Conservation (phyloP, 495 filamentous ascomycete species). For the Rhypophila decipiens region DNA sequence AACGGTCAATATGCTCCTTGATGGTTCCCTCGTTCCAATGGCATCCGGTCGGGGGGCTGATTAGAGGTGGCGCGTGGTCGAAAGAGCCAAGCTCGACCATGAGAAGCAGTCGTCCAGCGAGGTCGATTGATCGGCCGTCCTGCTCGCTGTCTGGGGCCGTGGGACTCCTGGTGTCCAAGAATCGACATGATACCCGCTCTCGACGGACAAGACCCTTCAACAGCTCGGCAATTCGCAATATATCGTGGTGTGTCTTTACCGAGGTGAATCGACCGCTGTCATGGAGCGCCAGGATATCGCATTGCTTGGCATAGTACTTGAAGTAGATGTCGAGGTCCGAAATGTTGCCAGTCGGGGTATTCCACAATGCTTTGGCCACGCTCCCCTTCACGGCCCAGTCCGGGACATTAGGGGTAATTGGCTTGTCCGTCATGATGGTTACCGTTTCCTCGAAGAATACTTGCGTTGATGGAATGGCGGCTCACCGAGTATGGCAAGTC, state of each 20-base stretch:
- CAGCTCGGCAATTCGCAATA: background rate
- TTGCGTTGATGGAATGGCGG: background rate
- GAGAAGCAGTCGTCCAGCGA: constrained; percentile 2
- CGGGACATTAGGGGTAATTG: background rate
- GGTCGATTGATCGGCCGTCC: constrained; percentile 1
- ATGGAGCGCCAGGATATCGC: constrained; percentile 1
- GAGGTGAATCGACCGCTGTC: constrained; percentile 5
- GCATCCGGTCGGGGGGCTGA: background rate
- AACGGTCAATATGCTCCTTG: background rate
- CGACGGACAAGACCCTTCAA: background rate
- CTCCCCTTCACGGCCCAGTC: background rate
- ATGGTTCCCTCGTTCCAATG: constrained; percentile 4
- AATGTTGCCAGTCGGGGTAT: background rate
- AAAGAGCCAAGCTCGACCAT: constrained; percentile 5
- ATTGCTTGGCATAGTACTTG: constrained; percentile 8
- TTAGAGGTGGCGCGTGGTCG: constrained; percentile 1
- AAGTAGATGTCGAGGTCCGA: constrained; percentile 3
- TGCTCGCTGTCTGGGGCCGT: background rate
- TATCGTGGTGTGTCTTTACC: constrained; percentile 3
- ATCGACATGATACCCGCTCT: background rate
- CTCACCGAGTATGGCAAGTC: no score
- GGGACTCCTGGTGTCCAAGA: background rate
- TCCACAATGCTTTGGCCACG: background rate
- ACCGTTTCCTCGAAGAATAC: no score
- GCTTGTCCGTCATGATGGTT: background rate